Evolutionary conservation across 805 yeast species (phyloP), one percentile per base, ranked within the genome.

Genomic region (Wickerhamiella qilinensis): DNA sequence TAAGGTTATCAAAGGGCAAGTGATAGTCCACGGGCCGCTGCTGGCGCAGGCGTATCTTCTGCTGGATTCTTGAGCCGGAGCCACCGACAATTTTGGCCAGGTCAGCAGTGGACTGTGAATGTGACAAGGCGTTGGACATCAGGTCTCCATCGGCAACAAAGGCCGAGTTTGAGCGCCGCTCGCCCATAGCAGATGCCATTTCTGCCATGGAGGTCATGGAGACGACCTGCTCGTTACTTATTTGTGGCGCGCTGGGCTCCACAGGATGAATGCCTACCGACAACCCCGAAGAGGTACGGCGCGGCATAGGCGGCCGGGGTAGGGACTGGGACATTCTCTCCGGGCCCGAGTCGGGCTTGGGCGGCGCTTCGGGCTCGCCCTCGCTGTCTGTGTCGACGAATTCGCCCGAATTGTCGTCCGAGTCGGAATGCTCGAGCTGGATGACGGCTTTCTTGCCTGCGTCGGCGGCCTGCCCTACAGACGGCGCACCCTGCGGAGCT

Each of bases 1-100:
- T 20, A 18, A 29, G 25, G 62, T 94, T 81, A 73, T 88, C 97
- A 54, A 95, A 88, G 85, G 68, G 88, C 75, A 91, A 91, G 63
- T 91, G 98, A 93, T 93, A 91, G 77, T 91, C 98, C 8, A 20
- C n/a, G 7, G 25, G 35, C 25, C 24, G 19, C 35, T 32, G 35
- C 25, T 32, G 35, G 16, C 25, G 14, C 16, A 32, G 35, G 8
- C 35, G 8, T 4, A 20, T 19, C 12, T 20, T 19, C 12, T 37
- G 38, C 31, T 41, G 37, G 14, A 38, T 37, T 6, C 43, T 27
- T 20, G 31, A 21, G 3, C 16, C 8, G 18, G 25, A 35, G 31
- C 30, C 28, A 20, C 46, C 46, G 11, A 43, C 40, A 38, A 43
- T 41, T 2, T 27, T 3, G 8, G 35, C 15, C 14, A 43, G 33